Conservation (phyloP, 2,329 filamentous ascomycete genomes). For the Penicillium sp. region DNA sequence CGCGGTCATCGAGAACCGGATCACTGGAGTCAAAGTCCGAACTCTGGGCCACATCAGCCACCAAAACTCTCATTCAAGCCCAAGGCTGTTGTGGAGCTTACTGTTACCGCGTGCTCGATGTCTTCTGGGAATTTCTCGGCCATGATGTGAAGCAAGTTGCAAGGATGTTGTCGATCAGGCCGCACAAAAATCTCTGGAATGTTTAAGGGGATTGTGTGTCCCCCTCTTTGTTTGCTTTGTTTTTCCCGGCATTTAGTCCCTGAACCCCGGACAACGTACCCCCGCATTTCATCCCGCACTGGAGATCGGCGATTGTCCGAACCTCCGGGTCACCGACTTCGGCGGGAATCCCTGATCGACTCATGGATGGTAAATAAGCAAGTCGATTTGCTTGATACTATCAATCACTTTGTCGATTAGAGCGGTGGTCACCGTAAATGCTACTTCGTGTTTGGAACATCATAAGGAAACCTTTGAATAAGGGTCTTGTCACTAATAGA, state of each 20-base stretch:
- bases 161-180: background rate
- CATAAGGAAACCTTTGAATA: too few species aligned
- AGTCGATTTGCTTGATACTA: background rate
- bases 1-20: constrained; percentile 13
- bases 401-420: background rate
- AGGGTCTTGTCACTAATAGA: too few species aligned
- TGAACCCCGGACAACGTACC: constrained; percentile 7
- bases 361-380: background rate
- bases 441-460: too few species aligned
- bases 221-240: constrained; percentile 8
- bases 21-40: background rate
- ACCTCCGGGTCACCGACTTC: background rate
- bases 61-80: background rate
- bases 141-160: constrained; percentile 11
- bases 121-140: constrained; percentile 16
- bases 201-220: background rate
- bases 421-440: background rate
- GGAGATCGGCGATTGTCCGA: constrained; percentile 19
- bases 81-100: constrained; percentile 4
- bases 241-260: constrained; percentile 13
- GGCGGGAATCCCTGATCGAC: background rate
- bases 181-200: background rate
- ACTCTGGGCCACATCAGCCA: background rate
- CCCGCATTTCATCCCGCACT: constrained; percentile 19
- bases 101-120: constrained; percentile 15